Base-by-base conservation (phyloP, 768 basidiomycete genomes). In the Boletus huronensis region DNA sequence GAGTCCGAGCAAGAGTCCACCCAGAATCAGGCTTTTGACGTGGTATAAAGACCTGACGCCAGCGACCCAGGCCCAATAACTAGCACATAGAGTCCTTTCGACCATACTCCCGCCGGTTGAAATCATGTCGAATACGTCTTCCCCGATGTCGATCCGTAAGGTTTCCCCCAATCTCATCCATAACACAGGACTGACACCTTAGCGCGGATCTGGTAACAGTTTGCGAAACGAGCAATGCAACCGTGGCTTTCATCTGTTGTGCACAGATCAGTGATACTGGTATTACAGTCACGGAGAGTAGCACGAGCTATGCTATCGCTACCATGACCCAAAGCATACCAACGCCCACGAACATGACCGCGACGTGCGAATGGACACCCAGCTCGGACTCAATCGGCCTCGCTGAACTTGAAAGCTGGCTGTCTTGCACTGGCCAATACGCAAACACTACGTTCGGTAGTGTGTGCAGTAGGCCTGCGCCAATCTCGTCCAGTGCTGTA, bases 201-300 rank as follows among this genome's bases (percentile, higher is more conserved):
- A n/a, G 25, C 11, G 7, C 23, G 25, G 17, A 3, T 23, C 26
- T 10, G 17, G 7, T 17, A 5, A 2, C 6, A 50, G 43, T 25
- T 5, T 58, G 57, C 38, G 32, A 49, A 36, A 29, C 54, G 8
- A 44, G 26, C 43, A 58, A 58, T 29, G 32, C 41, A 25, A 57
- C 54, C 2, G 57, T 58, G 17, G 39, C 48, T 6, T 14, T 31
- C 23, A 57, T 57, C 16, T 58, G 54, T 29, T 58, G 57, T 14
- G 17, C 31, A 6, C 48, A 41, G 21, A 6, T 45, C 16, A 26
- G 32, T 29, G 3, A n/a, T n/a, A n/a, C n/a, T n/a, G n/a, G n/a
- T n/a, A n/a, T 35, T 19, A 11, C 55, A 25, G 25, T 29, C 28
- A 42, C 52, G 14, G 53, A 26, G 44, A n/a, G 45, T 13, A 48